Percentiles rank a stretch among this genome's conserved stretches.
phyloP scores from a whole-genome alignment of 352 stramenopile genomes.

The Peronospora farinosa region DNA sequence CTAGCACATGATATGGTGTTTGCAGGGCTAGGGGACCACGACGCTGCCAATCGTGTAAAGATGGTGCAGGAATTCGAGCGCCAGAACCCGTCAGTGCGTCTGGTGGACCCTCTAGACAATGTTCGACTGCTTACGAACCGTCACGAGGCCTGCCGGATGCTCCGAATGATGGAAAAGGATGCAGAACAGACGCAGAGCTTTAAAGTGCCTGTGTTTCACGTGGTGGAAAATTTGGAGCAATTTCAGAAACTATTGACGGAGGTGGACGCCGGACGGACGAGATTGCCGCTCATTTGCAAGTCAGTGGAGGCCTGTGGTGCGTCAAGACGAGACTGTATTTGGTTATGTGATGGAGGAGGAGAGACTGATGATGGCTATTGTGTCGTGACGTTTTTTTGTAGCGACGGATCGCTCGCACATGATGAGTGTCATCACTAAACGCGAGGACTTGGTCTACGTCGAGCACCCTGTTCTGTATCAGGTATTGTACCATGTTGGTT shows the following conservation, averaged over 20 bases:
- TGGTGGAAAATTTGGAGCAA: slow-evolving; percentile 33
- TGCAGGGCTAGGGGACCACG: slow-evolving; percentile 39
- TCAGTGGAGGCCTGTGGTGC: slow-evolving; percentile 76
- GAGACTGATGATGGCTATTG: neutral
- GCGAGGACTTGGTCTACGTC: slow-evolving; percentile 48
- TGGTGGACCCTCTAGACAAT: slow-evolving; percentile 66
- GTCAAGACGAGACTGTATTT: slow-evolving; percentile 9
- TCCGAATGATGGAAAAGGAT: slow-evolving; percentile 23
- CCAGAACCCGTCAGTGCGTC: slow-evolving; percentile 38
- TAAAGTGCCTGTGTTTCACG: slow-evolving; percentile 45
- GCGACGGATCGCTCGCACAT: slow-evolving; percentile 74
- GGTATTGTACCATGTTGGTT: slow-evolving; percentile 19
- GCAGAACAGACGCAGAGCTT: slow-evolving; percentile 22
- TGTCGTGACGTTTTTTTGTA: slow-evolving; percentile 19
- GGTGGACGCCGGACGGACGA: slow-evolving; percentile 35
- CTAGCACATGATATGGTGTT: slow-evolving; percentile 83
- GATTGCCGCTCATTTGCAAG: slow-evolving; percentile 76
- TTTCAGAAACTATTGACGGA: slow-evolving; percentile 35
- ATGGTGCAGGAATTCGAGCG: slow-evolving; percentile 46
- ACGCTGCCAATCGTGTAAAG: slow-evolving; percentile 36
- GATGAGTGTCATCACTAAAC: slow-evolving; percentile 77
- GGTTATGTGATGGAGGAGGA: neutral
- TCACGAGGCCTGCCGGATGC: slow-evolving; percentile 48
- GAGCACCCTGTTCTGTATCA: slow-evolving; percentile 64
- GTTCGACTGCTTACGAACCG: slow-evolving; percentile 69